Conservation (phyloP, 768 basidiomycete genomes). For the Pulveroboletus sp. region DNA sequence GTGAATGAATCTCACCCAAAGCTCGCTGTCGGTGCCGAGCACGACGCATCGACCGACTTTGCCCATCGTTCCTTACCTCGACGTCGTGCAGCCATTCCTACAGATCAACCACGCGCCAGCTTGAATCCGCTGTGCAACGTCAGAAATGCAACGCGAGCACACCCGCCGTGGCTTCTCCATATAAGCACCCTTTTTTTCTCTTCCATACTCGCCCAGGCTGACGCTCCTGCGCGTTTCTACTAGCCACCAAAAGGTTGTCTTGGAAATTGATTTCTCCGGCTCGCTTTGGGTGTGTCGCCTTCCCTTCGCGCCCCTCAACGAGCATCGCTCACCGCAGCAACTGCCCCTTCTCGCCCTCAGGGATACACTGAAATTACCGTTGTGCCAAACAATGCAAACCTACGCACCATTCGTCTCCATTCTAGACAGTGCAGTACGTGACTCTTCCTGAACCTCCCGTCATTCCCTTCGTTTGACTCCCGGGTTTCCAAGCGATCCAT, state of each 20-base stretch:
- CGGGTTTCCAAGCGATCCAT: conserved; percentile 51
- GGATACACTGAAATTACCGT: conserved; percentile 94
- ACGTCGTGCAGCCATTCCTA: background rate
- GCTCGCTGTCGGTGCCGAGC: conserved; percentile 20
- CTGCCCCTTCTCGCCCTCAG: conserved; percentile 34
- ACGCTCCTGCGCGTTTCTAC: conserved; percentile 57
- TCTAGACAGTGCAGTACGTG: conserved; percentile 81
- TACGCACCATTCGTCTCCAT: conserved; percentile 83
- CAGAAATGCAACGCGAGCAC: conserved; percentile 71
- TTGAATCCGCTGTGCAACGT: conserved; percentile 3
- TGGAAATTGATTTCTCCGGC: conserved; percentile 91
- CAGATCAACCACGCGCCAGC: background rate
- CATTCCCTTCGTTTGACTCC: conserved; percentile 23
- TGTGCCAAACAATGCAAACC: conserved; percentile 69
- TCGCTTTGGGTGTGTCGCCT: conserved; percentile 64
- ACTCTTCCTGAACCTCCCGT: conserved; percentile 2
- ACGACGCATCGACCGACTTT: conserved; percentile 10
- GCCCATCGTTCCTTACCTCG: conserved; percentile 3
- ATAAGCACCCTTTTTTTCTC: conserved; percentile 58
- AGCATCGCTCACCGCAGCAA: conserved; percentile 20
- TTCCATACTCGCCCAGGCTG: conserved; percentile 30
- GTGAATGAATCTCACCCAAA: conserved; percentile 22
- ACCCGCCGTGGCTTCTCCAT: conserved; percentile 78
- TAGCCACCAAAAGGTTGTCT: conserved; percentile 93
- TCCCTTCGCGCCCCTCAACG: conserved; percentile 13